phyloP scores from a whole-genome alignment of 495 filamentous ascomycete species.

The Penicillium herquei region DNA sequence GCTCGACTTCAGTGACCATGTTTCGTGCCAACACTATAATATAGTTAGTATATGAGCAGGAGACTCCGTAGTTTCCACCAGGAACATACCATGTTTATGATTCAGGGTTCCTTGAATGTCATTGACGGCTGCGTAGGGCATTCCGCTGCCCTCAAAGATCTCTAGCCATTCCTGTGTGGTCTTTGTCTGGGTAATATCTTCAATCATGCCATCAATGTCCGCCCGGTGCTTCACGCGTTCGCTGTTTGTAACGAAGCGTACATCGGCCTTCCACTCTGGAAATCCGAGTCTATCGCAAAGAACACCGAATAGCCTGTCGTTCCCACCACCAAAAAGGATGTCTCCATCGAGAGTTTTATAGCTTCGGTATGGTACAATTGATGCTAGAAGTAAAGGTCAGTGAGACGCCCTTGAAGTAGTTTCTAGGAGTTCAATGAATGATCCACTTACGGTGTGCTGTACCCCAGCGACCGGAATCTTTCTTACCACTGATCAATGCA shows the following conservation, averaged over 20 bases:
- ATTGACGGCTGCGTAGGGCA: conserved; percentile 95
- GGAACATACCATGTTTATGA: conserved; percentile 70
- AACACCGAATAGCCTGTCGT: conserved; percentile 86
- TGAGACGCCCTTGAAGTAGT: neutral
- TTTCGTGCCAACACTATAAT: conserved; percentile 67
- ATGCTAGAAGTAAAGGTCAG: conserved; percentile 53
- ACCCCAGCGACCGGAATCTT: conserved; percentile 87
- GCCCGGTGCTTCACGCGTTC: conserved; percentile 74
- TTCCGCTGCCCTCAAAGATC: conserved; percentile 81
- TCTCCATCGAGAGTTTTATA: conserved; percentile 94
- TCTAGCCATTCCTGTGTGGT: conserved; percentile 89
- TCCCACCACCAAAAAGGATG: conserved; percentile 89
- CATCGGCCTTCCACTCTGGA: conserved; percentile 76
- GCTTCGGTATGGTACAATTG: conserved; percentile 90
- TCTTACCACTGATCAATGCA: conserved; percentile 82
- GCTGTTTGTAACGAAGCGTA: conserved; percentile 76
- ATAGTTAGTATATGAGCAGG: conserved; percentile 2
- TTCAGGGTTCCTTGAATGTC: conserved; percentile 81
- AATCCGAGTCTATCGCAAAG: conserved; percentile 75
- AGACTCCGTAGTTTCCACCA: neutral
- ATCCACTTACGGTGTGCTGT: conserved; percentile 84
- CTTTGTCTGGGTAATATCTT: conserved; percentile 67
- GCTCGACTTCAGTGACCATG: conserved; percentile 87
- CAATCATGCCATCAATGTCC: conserved; percentile 74
- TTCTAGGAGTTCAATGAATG: neutral